Evolutionary conservation across 768 basidiomycete species (phyloP).

Genomic region (Amanita molliuscula): DNA sequence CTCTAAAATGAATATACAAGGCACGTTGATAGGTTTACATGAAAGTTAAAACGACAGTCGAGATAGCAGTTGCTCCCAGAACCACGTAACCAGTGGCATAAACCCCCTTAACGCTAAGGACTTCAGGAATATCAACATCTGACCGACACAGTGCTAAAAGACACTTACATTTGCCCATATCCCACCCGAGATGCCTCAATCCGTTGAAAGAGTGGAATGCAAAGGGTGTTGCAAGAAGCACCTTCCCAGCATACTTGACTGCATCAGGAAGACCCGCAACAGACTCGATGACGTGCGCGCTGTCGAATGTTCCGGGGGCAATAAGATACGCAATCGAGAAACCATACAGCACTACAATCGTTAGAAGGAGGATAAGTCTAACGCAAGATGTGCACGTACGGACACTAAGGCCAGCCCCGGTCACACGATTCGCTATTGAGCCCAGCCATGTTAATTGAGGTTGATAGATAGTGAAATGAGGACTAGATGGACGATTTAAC

Average conservation of each 20-base stretch:
- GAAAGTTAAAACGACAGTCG: slow-evolving; percentile 52
- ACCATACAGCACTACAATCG: slow-evolving; percentile 66
- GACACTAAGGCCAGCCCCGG: slow-evolving; percentile 70
- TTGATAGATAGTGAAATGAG: slow-evolving; percentile 96
- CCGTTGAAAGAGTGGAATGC: slow-evolving; percentile 90
- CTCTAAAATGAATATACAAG: background rate
- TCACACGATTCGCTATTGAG: slow-evolving; percentile 82
- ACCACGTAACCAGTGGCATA: slow-evolving; percentile 81
- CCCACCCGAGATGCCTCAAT: slow-evolving; percentile 85
- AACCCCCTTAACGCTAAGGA: slow-evolving; percentile 68
- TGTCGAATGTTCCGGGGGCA: slow-evolving; percentile 73
- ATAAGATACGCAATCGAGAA: slow-evolving; percentile 81
- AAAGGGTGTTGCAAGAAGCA: slow-evolving; percentile 77
- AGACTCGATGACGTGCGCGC: slow-evolving; percentile 63
- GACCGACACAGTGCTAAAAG: background rate
- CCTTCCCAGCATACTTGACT: slow-evolving; percentile 69
- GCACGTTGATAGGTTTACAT: slow-evolving; percentile 1
- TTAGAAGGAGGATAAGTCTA: background rate
- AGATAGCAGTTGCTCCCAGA: slow-evolving; percentile 64
- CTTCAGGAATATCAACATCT: slow-evolving; percentile 27
- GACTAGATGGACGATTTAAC: slow-evolving; percentile 78
- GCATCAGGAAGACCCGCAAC: slow-evolving; percentile 64
- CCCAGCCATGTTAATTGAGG: slow-evolving; percentile 85
- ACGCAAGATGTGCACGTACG: slow-evolving; percentile 39
- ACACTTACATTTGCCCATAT: slow-evolving; percentile 74